Percentiles rank a stretch among this genome's conserved stretches.
These are phyloP conservation scores for Umbelopsis vinacea DNA, from an alignment of 192 early-diverging fungal species.

Conservation along the genomic window DNA sequence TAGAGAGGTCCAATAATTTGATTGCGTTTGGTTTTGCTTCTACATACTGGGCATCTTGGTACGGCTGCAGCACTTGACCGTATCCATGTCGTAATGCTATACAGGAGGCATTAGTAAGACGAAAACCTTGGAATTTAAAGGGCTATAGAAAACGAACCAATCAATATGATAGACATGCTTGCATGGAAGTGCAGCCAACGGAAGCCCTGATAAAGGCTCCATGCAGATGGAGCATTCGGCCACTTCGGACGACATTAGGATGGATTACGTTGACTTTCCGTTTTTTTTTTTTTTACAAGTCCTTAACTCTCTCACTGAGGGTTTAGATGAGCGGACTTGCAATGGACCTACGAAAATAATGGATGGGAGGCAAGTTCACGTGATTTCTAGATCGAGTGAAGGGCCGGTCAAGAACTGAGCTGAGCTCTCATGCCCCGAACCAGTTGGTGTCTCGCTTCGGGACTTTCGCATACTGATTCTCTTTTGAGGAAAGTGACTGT, in stretches of 20 bases:
- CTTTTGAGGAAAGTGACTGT: conserved; percentile 19
- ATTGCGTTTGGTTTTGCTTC: not conserved
- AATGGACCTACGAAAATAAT: not conserved
- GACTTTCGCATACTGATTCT: conserved; percentile 1
- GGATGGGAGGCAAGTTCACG: not conserved
- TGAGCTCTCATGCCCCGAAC: not conserved
- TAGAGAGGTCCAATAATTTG: not conserved
- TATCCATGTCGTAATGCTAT: conserved; percentile 3
- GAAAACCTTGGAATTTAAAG: not conserved
- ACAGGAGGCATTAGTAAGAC: not conserved
- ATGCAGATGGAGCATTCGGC: conserved; percentile 19
- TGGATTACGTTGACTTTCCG: not conserved
- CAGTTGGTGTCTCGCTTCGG: not conserved
- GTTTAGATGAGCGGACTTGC: not conserved
- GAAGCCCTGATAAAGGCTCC: not conserved
- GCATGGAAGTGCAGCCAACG: conserved; percentile 2
- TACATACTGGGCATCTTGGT: conserved; percentile 14
- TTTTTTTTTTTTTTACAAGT: no score
- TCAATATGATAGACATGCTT: conserved; percentile 16
- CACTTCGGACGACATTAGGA: conserved; percentile 2
- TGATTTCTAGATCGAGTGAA: not conserved
- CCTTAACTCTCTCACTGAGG: not conserved
- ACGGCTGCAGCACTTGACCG: not conserved
- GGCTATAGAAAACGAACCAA: not conserved
- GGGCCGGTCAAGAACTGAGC: not conserved